Evolutionary conservation across 1,139 yeast species (phyloP), one percentile per base, ranked within the genome.

Genomic region (Spencermartinsiella ligniputridi): DNA sequence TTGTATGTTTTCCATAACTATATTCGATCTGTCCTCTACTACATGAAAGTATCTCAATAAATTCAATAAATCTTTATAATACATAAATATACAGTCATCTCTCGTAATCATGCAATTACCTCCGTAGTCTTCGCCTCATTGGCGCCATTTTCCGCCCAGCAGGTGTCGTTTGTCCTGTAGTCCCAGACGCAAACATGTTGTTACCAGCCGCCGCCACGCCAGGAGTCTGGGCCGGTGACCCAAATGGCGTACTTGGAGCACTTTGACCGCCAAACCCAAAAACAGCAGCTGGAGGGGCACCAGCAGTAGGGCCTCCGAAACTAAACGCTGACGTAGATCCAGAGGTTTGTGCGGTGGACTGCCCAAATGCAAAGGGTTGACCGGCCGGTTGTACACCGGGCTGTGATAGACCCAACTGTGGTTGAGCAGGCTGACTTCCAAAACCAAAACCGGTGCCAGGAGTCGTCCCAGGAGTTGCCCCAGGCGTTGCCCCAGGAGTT

Each of bases 331-430:
- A n/a, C 25, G 20, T 12, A 27, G 32, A 9, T 27, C 15, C 17
- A 3, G 37, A 15, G 8, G 33, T 12, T 17, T 39, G 29, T 6
- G 35, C 13, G 13, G 42, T 33, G 35, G 41, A 16, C 22, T n/a
- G n/a, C 16, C 42, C 49, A 33, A 40, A 46, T 17, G 44, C 15
- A 25, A 46, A 43, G 22, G 47, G 39, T 16, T 33, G 11, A n/a
- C n/a, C 35, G 13, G 25, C 34, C 35, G 20, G 24, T 30, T 13
- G 35, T n/a, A n/a, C n/a, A n/a, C n/a, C n/a, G n/a, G n/a, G n/a
- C n/a, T n/a, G n/a, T n/a, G n/a, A n/a, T n/a, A n/a, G n/a, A n/a
- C n/a, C n/a, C n/a, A n/a, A n/a, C 15, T 18, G 41, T 25, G 13
- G 20, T 38, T 22, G 41, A 20, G 15, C 19, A 40, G 25, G 39